These are phyloP conservation scores for Wickerhamiella kurtzmanii DNA, from an alignment of 805 yeast species.

Conservation along the genomic window DNA sequence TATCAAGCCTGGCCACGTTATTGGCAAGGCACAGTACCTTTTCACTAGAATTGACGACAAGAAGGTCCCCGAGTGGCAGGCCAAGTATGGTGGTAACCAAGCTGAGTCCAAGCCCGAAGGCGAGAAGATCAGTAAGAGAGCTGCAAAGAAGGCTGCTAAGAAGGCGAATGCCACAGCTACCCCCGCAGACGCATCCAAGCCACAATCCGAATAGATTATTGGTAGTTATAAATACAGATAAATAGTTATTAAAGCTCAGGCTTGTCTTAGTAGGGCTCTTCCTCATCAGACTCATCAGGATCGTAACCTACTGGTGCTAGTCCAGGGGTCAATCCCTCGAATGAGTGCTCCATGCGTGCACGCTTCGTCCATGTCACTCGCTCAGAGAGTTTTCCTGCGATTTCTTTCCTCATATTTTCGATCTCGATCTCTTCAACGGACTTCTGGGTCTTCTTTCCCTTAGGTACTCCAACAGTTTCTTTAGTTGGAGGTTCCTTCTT, in stretches of 20 bases:
- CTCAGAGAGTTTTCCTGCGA: conserved; percentile 10
- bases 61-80: conserved; percentile 77
- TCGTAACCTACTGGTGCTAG: conserved; percentile 22
- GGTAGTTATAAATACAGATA: background rate
- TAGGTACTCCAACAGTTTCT: background rate
- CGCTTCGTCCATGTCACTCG: conserved; percentile 14
- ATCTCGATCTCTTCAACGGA: conserved; percentile 10
- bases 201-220: background rate
- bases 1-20: conserved; percentile 67
- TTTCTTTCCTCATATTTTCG: conserved; percentile 11
- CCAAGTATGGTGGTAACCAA: conserved; percentile 58
- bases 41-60: conserved; percentile 86
- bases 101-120: conserved; percentile 6
- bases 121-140: conserved; percentile 8
- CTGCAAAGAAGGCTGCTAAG: conserved; percentile 11
- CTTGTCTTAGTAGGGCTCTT: conserved; percentile 17
- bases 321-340: conserved; percentile 20
- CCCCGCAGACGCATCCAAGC: background rate
- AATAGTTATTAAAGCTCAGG: background rate
- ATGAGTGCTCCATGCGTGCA: conserved; percentile 7
- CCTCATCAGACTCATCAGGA: conserved; percentile 18
- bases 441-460: background rate
- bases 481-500: conserved; percentile 5
- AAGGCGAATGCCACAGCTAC: conserved; percentile 3
- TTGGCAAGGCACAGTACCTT: conserved; percentile 82